Evolutionary conservation across 768 basidiomycete species (phyloP).

Genomic region (Leucocoprinus leucothites): DNA sequence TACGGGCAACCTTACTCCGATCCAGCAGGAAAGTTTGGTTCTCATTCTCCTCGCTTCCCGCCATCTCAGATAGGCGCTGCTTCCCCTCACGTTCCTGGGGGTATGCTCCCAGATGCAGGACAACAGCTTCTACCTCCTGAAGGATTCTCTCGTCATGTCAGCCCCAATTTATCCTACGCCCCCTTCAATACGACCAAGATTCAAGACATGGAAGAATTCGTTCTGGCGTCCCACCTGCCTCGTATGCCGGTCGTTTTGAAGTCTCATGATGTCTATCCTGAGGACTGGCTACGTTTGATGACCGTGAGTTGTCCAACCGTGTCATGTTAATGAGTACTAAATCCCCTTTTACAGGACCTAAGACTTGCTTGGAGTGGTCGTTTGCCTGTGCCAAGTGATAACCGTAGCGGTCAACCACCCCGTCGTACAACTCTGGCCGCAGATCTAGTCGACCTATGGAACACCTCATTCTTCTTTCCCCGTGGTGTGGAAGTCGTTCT

Average conservation of each 20-base stretch:
- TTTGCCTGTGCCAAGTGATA: conserved; percentile 56
- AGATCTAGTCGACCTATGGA: conserved; percentile 82
- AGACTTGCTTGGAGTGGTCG: conserved; percentile 75
- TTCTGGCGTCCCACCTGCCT: conserved; percentile 53
- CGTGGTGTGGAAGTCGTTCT: conserved; percentile 79
- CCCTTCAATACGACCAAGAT: conserved; percentile 71
- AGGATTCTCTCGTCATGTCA: conserved; percentile 72
- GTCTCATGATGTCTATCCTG: conserved; percentile 72
- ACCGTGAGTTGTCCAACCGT: conserved; percentile 42
- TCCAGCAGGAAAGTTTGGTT: conserved; percentile 16
- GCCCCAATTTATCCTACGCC: conserved; percentile 61
- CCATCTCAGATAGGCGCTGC: conserved; percentile 21
- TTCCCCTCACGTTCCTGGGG: conserved; percentile 31
- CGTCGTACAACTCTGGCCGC: conserved; percentile 58
- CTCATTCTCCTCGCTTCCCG: conserved; percentile 15
- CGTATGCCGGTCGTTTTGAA: conserved; percentile 71
- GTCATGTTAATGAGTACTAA: neutral
- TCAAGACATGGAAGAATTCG: conserved; percentile 74
- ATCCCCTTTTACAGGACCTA: conserved; percentile 50
- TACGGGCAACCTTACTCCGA: conserved; percentile 15
- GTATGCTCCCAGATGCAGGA: conserved; percentile 28
- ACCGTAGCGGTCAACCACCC: conserved; percentile 37
- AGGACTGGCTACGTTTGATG: conserved; percentile 81
- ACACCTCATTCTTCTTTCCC: conserved; percentile 66
- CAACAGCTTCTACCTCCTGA: conserved; percentile 60